A percentile compares a stretch with the other conserved stretches of the same genome.
phyloP scores from a whole-genome alignment of 805 yeast genomes.

The Candida nemodendra region DNA sequence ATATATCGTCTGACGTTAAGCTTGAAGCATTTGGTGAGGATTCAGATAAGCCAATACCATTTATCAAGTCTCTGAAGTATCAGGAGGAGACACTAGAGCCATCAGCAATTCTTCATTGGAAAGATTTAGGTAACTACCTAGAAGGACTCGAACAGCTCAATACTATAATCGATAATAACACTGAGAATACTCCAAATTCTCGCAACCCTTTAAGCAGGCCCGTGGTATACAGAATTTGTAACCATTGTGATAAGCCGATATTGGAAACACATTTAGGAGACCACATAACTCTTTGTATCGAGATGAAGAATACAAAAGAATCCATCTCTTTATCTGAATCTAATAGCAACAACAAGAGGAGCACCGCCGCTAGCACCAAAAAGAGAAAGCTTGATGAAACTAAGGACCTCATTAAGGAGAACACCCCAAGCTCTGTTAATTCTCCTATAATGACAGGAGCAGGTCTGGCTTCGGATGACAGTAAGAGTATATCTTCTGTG shows the following conservation, averaged over 20 bases:
- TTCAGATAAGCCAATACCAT: conserved; percentile 22
- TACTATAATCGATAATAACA: conserved; percentile 12
- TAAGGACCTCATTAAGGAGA: conserved; percentile 25
- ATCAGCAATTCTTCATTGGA: conserved; percentile 33
- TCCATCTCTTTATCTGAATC: conserved; percentile 6
- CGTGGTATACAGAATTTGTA: conserved; percentile 46
- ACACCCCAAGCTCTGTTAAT: conserved; percentile 26
- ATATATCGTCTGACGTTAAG: conserved; percentile 24
- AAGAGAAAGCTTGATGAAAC: conserved; percentile 26
- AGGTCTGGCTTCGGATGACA: conserved; percentile 8
- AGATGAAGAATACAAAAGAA: conserved; percentile 27
- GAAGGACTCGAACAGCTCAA: conserved; percentile 28
- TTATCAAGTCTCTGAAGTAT: conserved; percentile 9
- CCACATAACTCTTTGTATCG: conserved; percentile 41
- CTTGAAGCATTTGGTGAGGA: conserved; percentile 26
- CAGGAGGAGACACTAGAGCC: conserved; percentile 7
- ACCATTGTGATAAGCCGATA: conserved; percentile 46
- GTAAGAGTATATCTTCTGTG: not conserved
- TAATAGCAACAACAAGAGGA: conserved; percentile 9
- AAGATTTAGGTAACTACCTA: conserved; percentile 34
- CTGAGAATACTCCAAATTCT: conserved; percentile 7
- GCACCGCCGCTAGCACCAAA: conserved; percentile 21
- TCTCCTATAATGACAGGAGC: conserved; percentile 14
- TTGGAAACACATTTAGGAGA: conserved; percentile 35
- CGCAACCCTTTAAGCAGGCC: conserved; percentile 39